Evolutionary conservation across 1,139 yeast genomes (phyloP).

Genomic region (Wickerhamomyces sp.): DNA sequence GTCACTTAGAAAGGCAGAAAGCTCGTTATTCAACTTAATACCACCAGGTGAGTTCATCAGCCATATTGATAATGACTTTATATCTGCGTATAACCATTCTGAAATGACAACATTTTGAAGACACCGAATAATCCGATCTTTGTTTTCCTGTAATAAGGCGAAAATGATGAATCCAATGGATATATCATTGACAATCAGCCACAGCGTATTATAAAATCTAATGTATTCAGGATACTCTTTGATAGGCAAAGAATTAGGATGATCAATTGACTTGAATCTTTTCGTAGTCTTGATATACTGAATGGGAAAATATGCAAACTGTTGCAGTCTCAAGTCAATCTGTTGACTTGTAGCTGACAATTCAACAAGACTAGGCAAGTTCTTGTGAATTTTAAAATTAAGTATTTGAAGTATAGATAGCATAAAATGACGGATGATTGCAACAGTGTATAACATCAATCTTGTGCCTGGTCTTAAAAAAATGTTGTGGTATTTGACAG

Average conservation of each 20-base stretch:
- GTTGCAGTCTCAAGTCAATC: constrained; percentile 72
- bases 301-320: constrained; percentile 73
- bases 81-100: constrained; percentile 30
- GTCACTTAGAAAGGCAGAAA: constrained; percentile 84
- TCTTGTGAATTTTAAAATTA: constrained; percentile 29
- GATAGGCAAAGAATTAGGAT: constrained; percentile 28
- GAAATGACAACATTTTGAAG: constrained; percentile 37
- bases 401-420: constrained; percentile 33
- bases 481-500: background rate
- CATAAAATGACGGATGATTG: constrained; percentile 28
- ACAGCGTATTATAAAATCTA: constrained; percentile 78
- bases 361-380: constrained; percentile 33
- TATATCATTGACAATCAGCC: constrained; percentile 83
- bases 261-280: constrained; percentile 23
- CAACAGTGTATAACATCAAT: constrained; percentile 9
- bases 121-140: constrained; percentile 30
- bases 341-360: constrained; percentile 71
- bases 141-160: constrained; percentile 43
- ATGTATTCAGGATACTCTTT: constrained; percentile 67
- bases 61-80: constrained; percentile 59
- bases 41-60: constrained; percentile 92
- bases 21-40: constrained; percentile 81
- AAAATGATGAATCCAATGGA: constrained; percentile 67
- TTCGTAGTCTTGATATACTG: constrained; percentile 60
- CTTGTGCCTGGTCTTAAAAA: background rate